A percentile compares a stretch with the other conserved stretches of the same genome.
These are phyloP conservation scores for Camelina sativa DNA, from an alignment of 345 rosid species.

Conservation along the genomic window DNA sequence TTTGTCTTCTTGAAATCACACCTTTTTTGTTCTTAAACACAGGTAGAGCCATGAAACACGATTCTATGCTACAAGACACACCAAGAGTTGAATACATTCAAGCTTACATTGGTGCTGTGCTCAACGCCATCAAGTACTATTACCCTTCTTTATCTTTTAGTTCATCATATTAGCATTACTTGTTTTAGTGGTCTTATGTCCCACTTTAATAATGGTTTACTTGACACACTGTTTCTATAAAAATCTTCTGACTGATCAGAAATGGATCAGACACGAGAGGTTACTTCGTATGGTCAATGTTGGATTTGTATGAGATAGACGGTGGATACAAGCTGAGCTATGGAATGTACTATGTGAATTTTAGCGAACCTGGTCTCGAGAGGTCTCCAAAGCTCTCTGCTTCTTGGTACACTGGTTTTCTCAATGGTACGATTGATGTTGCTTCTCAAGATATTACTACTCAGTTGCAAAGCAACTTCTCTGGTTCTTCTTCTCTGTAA, in stretches of 20 bases:
- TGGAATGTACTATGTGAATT: conserved; percentile 55
- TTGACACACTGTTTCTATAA: not conserved
- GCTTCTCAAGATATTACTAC: conserved; percentile 1
- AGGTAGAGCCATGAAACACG: conserved; percentile 40
- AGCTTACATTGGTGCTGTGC: conserved; percentile 48
- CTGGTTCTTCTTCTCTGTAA: conserved; percentile 28
- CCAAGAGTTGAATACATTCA: conserved; percentile 45
- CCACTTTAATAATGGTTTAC: too few species aligned
- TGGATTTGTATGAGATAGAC: conserved; percentile 52
- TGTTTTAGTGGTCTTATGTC: not conserved
- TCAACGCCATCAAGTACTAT: conserved; percentile 51
- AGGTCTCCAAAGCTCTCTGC: conserved; percentile 60
- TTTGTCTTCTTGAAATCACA: not conserved
- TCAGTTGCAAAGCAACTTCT: conserved; percentile 6
- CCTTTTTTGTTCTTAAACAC: not conserved
- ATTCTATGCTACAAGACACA: conserved; percentile 47
- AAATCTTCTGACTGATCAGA: conserved; percentile 34
- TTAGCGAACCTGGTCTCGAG: conserved; percentile 48
- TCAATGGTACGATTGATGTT: conserved; percentile 46
- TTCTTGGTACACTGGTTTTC: conserved; percentile 56
- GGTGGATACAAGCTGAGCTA: conserved; percentile 42
- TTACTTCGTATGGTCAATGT: conserved; percentile 58
- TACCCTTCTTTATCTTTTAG: not conserved
- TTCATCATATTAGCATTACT: not conserved
- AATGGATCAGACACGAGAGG: conserved; percentile 62